Base-by-base conservation (phyloP, 2,329 filamentous ascomycete genomes). In the Chalaropsis thielavioides region DNA sequence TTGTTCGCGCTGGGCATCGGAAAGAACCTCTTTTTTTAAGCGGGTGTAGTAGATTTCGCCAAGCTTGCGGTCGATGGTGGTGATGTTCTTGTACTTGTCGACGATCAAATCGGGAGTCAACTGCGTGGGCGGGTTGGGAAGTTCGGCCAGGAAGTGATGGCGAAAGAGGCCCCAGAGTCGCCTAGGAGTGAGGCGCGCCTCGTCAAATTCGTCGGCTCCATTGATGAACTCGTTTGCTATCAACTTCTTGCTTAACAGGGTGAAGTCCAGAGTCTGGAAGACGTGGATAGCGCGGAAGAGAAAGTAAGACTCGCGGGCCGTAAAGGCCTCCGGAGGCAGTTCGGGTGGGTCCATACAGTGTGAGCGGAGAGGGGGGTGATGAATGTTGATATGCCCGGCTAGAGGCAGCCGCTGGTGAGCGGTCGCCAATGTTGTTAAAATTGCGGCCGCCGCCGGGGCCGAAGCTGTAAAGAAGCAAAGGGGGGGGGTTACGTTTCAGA, bases 201-300 rank as follows among this genome's bases (percentile, higher is more conserved):
- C 80, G 78, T 96, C 87, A 76, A 88, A 96, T 41, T 81, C 81
- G 56, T 79, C 79, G 75, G 86, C 85, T 71, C 85, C 80, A 70
- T 83, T 85, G 72, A 97, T 80, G 68, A 90, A 79, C 19, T 82
- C 78, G 73, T 95, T 91, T 71, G 80, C 84, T 75, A 82, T 86
- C 68, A 97, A 82, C 67, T 86, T 77, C 69, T 88, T 82, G 66
- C 90, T 91, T 68, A 94, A 89, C 70, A 80, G 81, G 71, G 77
- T 77, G 76, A 95, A 94, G 73, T 82, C 84, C 68, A 79, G 74
- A 63, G 83, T 77, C 69, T 84, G 81, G 69, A 85, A 78, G 72
- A 88, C 88, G 74, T 88, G 81, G 69, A 95, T 81, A 68, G 86
- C 87, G 76, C 92, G 89, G 77, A 94, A 92, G 72, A 95, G 82